These are phyloP conservation scores for Neoboletus subvelutipes DNA, from an alignment of 768 basidiomycete genomes.

Conservation along the genomic window DNA sequence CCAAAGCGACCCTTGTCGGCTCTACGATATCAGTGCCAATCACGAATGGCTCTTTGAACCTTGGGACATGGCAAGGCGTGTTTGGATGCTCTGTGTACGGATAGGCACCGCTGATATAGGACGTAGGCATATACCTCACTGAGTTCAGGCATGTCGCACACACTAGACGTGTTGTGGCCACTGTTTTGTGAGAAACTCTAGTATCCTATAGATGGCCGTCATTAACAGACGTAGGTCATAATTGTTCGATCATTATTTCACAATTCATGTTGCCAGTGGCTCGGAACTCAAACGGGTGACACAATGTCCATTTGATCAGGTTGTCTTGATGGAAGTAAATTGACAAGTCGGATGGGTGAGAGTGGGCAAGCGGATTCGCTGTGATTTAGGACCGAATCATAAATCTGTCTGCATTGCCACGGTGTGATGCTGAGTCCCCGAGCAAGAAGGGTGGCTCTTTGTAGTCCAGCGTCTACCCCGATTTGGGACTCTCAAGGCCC, in stretches of 20 bases:
- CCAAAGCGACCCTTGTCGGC: conserved; percentile 85
- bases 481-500: conserved; percentile 21
- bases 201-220: neutral
- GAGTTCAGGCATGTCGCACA: conserved; percentile 78
- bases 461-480: neutral
- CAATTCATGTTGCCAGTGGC: neutral
- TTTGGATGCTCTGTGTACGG: conserved; percentile 1
- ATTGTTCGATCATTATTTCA: neutral
- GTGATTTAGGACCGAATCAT: neutral
- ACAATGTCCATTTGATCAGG: neutral
- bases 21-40: conserved; percentile 83
- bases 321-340: neutral
- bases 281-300: neutral
- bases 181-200: conserved; percentile 60
- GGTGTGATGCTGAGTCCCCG: neutral
- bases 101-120: conserved; percentile 1
- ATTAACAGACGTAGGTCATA: conserved; percentile 13
- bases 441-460: neutral
- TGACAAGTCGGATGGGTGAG: neutral
- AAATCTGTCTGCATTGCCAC: neutral
- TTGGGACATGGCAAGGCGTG: conserved; percentile 93
- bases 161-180: conserved; percentile 71
- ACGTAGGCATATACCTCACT: conserved; percentile 76
- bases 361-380: neutral
- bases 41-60: conserved; percentile 68